Evolutionary conservation across 495 filamentous ascomycete species (phyloP), one percentile per base, ranked within the genome.

Genomic region (Daldinia loculata): DNA sequence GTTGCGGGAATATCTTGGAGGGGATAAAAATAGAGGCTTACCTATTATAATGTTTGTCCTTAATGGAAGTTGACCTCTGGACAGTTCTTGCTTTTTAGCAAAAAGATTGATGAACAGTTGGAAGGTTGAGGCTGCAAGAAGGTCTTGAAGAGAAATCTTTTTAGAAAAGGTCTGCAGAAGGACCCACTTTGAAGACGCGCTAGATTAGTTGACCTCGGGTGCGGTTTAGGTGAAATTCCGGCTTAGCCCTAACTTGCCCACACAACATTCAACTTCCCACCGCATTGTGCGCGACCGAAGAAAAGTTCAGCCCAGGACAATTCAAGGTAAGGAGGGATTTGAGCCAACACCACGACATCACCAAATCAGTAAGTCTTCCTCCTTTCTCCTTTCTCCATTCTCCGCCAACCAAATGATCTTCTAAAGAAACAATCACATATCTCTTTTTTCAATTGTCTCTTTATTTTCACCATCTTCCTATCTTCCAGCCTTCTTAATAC

Each of bases 161-260:
- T 36, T 36, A 36, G 34, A 67, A 36, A 74, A 69, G 55, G 56
- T 56, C 55, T 71, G 61, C 55, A 63, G 12, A 50, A 14, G 22
- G 51, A 32, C 38, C 59, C 61, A 52, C 60, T 36, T 56, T 5
- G 3, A 1, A 15, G 0, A 8, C 12, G 27, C 7, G 15, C 56
- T 62, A 69, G 70, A 19, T 6, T 15, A 32, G 17, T 24, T 36
- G 17, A 34, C n/a, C 29, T 74, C 72, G 68, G 67, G 69, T 72
- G 55, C 64, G 70, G 66, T 2, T 50, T 56, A 38, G 36, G 15
- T 62, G 45, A 70, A 74, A 63, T 58, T 75, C 74, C 74, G 26
- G 24, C 27, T 43, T 75, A 74, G 63, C 67, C 64, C 56, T 76
- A 72, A 75, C 73, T 48, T 52, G 55, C 67, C 71, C 67, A 74